Evolutionary conservation across 2,329 filamentous ascomycete genomes (phyloP), one percentile per base, ranked within the genome.

Genomic region (Aureobasidium vineae): DNA sequence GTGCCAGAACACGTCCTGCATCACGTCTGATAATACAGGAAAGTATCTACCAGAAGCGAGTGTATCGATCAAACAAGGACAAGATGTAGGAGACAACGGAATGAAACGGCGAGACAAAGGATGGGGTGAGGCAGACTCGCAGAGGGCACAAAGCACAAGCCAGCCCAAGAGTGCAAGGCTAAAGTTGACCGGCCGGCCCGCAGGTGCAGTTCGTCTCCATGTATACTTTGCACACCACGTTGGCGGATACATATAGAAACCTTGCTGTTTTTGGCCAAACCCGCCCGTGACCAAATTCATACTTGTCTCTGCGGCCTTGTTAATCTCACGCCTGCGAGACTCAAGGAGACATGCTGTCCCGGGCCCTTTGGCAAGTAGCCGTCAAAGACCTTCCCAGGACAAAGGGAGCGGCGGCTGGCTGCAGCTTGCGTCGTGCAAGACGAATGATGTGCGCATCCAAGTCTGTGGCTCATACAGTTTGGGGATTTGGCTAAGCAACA

Each of bases 11-110:
- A 49, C 38, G 13, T 5, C 38, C 61, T 64, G 61, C 61, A 64
- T 64, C 61, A 49, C 49, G 49, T 54, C 61, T 64, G 61, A 64
- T 31, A 64, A 63, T 45, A 53, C 61, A 54, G 49, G 16, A 41
- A 54, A 53, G 47, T 64, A 64, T 54, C 19, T 38, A 53, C 33
- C 50, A 53, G 31, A 53, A 33, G 31, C n/a, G 31, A 33, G n/a
- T 21, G 31, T 36, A 53, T 21, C 31, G 21, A 43, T 26, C 49
- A 64, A 50, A 43, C 61, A 53, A 21, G 49, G 33, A 21, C 33
- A 64, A 36, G 47, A 49, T 53, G 61, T 53, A 54, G 47, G 49
- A 45, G 49, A 64, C 61, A 45, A 54, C 41, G 59, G 23, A 63
- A 60, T 26, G 45, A 52, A 33, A 52, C 43, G 59, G 45, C 38